Base-by-base conservation (phyloP, 495 filamentous ascomycete species). In the Penicillium angulare region DNA sequence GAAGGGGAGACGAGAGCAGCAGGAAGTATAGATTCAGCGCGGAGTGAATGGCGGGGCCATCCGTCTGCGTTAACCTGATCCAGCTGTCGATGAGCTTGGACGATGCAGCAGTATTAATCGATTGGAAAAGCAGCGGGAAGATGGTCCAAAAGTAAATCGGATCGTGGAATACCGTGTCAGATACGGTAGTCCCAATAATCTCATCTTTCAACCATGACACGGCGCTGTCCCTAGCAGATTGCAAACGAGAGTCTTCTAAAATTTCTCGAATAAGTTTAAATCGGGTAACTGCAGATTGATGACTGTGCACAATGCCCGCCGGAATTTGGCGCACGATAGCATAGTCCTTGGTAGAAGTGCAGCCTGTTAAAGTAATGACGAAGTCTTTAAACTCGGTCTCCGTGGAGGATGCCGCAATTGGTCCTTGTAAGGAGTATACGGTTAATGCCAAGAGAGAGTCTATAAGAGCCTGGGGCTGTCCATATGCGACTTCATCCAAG, bases 181-280 rank as follows among this genome's bases (percentile, higher is more conserved):
- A 35, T 5, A 65, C 43, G 49, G 55, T 58, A 20, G 56, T 45
- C 12, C 48, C 43, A 6, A 92, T 71, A 2, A 92, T 79, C 64
- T 96, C 92, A 43, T 91, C 84, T 62, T 91, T 92, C 3, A 97
- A 71, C 88, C 95, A 97, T 20, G 81, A 79, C 9, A 97, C 80
- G 0, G 92, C 91, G 46, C 82, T 85, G 12, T 86, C 90, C 55
- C 89, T 90, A 36, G 93, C 78, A 2, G 86, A 79, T 20, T 83
- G 89, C 5, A 86, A 84, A 7, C 54, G 50, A 56, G 86, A 88
- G 53, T 95, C 82, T 65, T 93, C 86, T 22, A 97, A 75, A 3
- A 92, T 85, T 39, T 89, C 85, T 35, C 83, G 79, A 9, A 97
- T 86, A 49, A 95, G 87, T 4, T 84, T 80, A 33, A 95, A 79